These are phyloP conservation scores for Flaveria robusta DNA, from an alignment of 129 eudicot genomes.

Conservation along the genomic window DNA sequence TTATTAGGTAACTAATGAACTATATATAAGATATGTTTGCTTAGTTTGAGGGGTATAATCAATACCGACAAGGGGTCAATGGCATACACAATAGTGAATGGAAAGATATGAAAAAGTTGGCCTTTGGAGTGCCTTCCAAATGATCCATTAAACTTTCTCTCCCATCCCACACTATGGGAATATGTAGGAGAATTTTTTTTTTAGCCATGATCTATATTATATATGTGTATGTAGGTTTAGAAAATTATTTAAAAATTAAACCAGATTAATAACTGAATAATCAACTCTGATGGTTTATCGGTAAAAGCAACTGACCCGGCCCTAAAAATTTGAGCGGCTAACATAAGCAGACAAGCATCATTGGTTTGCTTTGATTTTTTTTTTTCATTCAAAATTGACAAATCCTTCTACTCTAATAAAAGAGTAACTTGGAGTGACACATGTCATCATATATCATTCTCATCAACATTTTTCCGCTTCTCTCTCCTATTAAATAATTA, in stretches of 20 bases:
- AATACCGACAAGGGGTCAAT: slow-evolving; percentile 21
- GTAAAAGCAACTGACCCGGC: no score
- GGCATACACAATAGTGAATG: slow-evolving; percentile 40
- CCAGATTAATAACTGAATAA: no score
- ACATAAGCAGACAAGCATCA: no score
- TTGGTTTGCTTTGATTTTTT: no score
- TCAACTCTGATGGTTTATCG: no score
- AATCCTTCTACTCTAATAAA: no score
- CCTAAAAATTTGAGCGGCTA: no score
- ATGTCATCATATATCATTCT: no score
- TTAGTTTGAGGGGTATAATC: slow-evolving; percentile 37
- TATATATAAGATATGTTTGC: slow-evolving; percentile 42
- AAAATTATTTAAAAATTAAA: neutral
- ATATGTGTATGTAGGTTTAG: neutral
- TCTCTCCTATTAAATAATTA: no score
- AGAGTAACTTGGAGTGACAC: no score
- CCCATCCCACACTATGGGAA: slow-evolving; percentile 4
- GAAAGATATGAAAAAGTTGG: slow-evolving; percentile 39
- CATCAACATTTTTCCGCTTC: no score
- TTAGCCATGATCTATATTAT: neutral
- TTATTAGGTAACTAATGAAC: slow-evolving; percentile 33
- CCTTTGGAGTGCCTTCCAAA: slow-evolving; percentile 56
- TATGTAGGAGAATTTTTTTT: neutral
- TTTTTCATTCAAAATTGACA: no score
- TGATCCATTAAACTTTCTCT: slow-evolving; percentile 29